These are phyloP conservation scores for Avicennia marina DNA, from an alignment of 257 asterid genomes.

Conservation along the genomic window DNA sequence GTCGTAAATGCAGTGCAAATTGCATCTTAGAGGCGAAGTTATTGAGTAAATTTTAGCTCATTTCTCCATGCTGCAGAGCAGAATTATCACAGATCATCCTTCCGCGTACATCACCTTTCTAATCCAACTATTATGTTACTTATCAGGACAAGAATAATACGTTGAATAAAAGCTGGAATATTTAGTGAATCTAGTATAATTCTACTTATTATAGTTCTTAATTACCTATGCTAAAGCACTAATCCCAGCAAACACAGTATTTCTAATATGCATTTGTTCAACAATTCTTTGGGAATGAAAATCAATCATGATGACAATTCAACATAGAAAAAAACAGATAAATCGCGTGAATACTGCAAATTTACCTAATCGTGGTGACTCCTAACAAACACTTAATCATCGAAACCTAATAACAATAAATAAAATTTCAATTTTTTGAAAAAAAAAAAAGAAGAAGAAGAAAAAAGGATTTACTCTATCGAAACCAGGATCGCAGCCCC, in stretches of 20 bases:
- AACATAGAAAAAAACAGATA: background rate
- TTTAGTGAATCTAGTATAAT: too few species aligned
- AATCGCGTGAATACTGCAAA: background rate
- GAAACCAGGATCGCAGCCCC: slow-evolving; percentile 69
- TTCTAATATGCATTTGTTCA: background rate
- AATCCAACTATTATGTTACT: too few species aligned
- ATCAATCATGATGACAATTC: background rate
- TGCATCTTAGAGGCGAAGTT: too few species aligned
- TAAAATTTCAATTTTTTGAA: too few species aligned
- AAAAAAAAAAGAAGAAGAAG: background rate
- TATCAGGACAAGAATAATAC: too few species aligned
- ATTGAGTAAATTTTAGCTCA: background rate
- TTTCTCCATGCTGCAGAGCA: slow-evolving; percentile 15
- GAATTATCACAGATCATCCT: background rate
- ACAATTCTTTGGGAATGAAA: background rate
- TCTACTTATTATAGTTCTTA: too few species aligned
- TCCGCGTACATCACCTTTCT: too few species aligned
- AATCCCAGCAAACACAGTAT: too few species aligned
- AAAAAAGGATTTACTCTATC: slow-evolving; percentile 42
- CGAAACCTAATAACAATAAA: too few species aligned
- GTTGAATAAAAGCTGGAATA: too few species aligned
- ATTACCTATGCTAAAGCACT: too few species aligned
- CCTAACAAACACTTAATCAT: too few species aligned
- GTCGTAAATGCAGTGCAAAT: background rate
- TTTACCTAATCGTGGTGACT: background rate